These are phyloP conservation scores for Iris macrosiphon DNA, from an alignment of 106 monocot genomes.

Conservation along the genomic window DNA sequence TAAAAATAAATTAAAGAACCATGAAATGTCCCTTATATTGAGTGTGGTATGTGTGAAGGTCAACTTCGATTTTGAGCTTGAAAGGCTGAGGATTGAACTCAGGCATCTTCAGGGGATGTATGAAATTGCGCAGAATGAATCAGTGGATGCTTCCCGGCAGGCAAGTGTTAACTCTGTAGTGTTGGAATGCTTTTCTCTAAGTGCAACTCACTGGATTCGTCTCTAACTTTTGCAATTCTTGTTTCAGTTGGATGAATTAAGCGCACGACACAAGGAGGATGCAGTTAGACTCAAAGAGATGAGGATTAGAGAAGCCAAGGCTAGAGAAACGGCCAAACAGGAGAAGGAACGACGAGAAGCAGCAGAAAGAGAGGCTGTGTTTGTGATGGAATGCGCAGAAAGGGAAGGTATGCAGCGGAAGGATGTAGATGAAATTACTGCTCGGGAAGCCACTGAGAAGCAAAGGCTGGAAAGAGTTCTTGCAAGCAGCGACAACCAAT, in stretches of 20 bases:
- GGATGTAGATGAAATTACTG: constrained; percentile 28
- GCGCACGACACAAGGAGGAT: constrained; percentile 27
- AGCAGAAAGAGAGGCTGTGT: constrained; percentile 34
- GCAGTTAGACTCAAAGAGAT: constrained; percentile 37
- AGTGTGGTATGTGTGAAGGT: constrained; percentile 11
- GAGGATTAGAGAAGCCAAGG: constrained; percentile 24
- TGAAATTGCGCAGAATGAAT: constrained; percentile 22
- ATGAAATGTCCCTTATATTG: neutral
- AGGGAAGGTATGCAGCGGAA: constrained; percentile 30
- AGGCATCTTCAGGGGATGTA: constrained; percentile 22
- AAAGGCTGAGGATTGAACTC: constrained; percentile 42
- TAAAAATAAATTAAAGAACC: no score
- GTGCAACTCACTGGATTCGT: neutral
- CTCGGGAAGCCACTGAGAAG: constrained; percentile 30
- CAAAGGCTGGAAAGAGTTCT: constrained; percentile 18
- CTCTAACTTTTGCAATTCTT: neutral
- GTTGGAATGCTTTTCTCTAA: neutral
- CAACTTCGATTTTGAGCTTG: constrained; percentile 33
- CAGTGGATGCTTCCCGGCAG: constrained; percentile 26
- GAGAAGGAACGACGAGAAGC: constrained; percentile 45
- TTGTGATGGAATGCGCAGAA: constrained; percentile 25
- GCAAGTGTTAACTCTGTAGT: constrained; percentile 9
- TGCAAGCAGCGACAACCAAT: constrained; percentile 15
- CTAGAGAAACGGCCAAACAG: constrained; percentile 21
- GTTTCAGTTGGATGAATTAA: constrained; percentile 37